Evolutionary conservation across 345 rosid genomes (phyloP).

Genomic region (Euphorbia tirucalli): DNA sequence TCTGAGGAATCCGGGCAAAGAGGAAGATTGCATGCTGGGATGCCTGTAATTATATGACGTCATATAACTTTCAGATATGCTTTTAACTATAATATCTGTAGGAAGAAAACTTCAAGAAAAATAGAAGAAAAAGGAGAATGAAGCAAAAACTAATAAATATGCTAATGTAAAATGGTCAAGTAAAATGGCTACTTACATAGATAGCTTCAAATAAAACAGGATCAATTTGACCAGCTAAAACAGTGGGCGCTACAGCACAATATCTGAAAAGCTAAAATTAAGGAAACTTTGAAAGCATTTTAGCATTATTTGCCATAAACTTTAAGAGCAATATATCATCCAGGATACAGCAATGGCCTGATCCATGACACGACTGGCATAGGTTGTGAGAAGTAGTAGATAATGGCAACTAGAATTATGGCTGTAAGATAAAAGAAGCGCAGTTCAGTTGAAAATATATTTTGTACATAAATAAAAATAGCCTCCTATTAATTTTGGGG

Average conservation of each 20-base stretch:
- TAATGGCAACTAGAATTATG: conserved; percentile 60
- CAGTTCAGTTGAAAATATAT: conserved; percentile 8
- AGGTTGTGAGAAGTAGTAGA: conserved; percentile 68
- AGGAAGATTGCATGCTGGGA: conserved; percentile 95
- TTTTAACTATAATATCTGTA: neutral
- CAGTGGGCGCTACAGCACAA: conserved; percentile 79
- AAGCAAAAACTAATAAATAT: neutral
- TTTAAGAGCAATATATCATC: conserved; percentile 7
- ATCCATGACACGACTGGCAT: conserved; percentile 46
- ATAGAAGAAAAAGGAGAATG: neutral
- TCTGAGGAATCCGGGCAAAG: conserved; percentile 90
- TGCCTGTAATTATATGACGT: conserved; percentile 50
- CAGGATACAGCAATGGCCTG: conserved; percentile 70
- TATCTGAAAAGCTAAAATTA: conserved; percentile 50
- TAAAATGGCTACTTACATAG: conserved; percentile 54
- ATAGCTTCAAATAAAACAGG: conserved; percentile 87
- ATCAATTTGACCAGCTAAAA: conserved; percentile 77
- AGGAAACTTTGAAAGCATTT: conserved; percentile 21
- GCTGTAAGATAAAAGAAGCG: conserved; percentile 40
- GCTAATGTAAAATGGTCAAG: neutral
- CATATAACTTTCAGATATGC: neutral
- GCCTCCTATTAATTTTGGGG: no score
- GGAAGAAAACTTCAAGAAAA: conserved; percentile 1
- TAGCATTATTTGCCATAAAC: conserved; percentile 7
- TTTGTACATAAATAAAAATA: no score